Evolutionary conservation across 768 basidiomycete species (phyloP).

Genomic region (Mycena vulgaris): DNA sequence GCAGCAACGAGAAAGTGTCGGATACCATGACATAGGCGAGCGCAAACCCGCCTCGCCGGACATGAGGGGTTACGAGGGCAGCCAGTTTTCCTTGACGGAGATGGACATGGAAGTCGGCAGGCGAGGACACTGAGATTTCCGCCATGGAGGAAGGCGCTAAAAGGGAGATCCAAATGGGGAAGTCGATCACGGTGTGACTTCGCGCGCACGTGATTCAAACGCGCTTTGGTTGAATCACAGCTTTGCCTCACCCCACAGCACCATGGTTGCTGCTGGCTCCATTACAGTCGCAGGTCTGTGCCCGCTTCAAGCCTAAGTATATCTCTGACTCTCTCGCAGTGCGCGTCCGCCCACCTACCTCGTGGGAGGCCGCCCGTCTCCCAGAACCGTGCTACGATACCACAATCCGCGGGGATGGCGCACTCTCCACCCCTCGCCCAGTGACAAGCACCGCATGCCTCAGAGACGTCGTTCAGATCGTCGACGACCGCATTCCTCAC

Average conservation of each 20-base stretch:
- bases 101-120: slow-evolving; percentile 97
- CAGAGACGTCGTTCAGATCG: slow-evolving; percentile 87
- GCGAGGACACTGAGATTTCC: slow-evolving; percentile 62
- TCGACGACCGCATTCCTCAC: slow-evolving; percentile 96
- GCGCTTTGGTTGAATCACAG: slow-evolving; percentile 14
- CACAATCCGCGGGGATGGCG: slow-evolving; percentile 87
- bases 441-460: slow-evolving; percentile 70
- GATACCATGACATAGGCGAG: slow-evolving; percentile 97
- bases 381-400: slow-evolving; percentile 82
- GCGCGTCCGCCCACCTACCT: slow-evolving; percentile 90
- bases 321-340: slow-evolving; percentile 63
- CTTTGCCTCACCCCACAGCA: not conserved
- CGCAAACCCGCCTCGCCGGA: slow-evolving; percentile 89
- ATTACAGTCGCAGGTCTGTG: slow-evolving; percentile 86
- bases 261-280: slow-evolving; percentile 88
- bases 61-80: slow-evolving; percentile 90
- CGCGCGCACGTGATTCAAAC: slow-evolving; percentile 48
- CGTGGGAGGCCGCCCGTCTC: slow-evolving; percentile 88
- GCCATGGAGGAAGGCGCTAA: not conserved
- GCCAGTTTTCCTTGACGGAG: slow-evolving; percentile 90
- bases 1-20: slow-evolving; percentile 23
- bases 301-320: slow-evolving; percentile 33
- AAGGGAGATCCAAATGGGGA: not conserved
- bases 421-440: slow-evolving; percentile 78
- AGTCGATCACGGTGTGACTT: too few relatives aligned